Evolutionary conservation across 2,329 filamentous ascomycete species (phyloP).

Genomic region (Colletotrichum somersetense): DNA sequence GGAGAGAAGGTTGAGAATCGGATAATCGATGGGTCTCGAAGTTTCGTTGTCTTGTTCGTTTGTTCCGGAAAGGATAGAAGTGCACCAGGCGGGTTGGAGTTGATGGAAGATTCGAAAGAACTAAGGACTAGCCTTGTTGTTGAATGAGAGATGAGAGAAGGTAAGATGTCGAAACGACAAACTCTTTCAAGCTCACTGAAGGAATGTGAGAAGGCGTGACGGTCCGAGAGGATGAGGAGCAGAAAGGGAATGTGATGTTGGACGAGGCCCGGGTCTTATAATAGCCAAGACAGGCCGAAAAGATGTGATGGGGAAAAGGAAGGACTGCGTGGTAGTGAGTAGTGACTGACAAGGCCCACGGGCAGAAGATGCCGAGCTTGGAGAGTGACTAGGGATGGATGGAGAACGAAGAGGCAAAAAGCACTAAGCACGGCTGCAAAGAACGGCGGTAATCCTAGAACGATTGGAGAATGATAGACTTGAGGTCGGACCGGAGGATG

Average conservation of each 20-base stretch:
- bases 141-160: conserved; percentile 46
- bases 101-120: conserved; percentile 46
- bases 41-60: conserved; percentile 37
- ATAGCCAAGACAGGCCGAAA: conserved; percentile 24
- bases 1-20: conserved; percentile 35
- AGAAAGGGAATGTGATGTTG: conserved; percentile 30
- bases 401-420: conserved; percentile 44
- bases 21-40: conserved; percentile 37
- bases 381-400: conserved; percentile 39
- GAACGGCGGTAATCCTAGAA: conserved; percentile 47
- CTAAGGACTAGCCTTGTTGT: conserved; percentile 54
- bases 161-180: conserved; percentile 43
- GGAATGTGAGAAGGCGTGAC: conserved; percentile 42
- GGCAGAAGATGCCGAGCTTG: conserved; percentile 35
- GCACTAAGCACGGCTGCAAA: conserved; percentile 50
- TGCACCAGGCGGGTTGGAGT: conserved; percentile 47
- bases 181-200: conserved; percentile 42
- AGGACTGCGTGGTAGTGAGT: neutral
- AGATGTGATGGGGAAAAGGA: conserved; percentile 32
- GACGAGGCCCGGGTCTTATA: conserved; percentile 42
- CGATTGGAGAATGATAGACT: conserved; percentile 52
- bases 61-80: conserved; percentile 41
- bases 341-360: conserved; percentile 39
- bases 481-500: conserved; percentile 41
- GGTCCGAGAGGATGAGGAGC: conserved; percentile 40